Conservation (phyloP, 1,284 basidiomycete species). For the Cutaneotrichosporon daszewskae region DNA sequence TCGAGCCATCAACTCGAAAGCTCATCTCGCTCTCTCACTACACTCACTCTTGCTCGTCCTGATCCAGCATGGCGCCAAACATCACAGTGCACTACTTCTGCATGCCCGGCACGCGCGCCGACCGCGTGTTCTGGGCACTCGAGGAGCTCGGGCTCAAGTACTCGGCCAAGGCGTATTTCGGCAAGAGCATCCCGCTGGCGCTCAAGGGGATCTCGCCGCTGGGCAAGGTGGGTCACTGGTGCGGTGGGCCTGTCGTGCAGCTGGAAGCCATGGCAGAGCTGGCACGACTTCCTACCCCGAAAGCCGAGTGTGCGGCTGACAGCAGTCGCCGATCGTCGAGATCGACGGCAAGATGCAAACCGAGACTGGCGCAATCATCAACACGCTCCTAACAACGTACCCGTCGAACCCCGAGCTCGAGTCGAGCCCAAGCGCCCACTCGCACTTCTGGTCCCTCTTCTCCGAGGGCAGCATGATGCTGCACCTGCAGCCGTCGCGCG, state of each 20-base stretch:
- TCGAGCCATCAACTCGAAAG: too few species aligned
- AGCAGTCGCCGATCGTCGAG: constrained; percentile 25
- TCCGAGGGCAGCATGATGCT: constrained; percentile 9
- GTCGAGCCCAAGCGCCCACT: background rate
- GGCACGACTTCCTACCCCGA: too few species aligned
- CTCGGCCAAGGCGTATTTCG: background rate
- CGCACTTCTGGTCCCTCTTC: constrained; percentile 8
- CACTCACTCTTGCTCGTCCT: too few species aligned
- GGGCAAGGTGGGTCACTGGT: background rate
- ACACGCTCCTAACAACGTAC: constrained; percentile 18
- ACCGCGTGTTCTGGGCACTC: constrained; percentile 7
- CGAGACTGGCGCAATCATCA: constrained; percentile 34
- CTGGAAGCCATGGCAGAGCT: too few species aligned
- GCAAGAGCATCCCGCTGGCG: background rate
- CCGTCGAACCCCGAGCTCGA: background rate
- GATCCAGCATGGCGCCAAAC: background rate
- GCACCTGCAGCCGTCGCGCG: constrained; percentile 6
- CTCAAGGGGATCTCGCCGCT: constrained; percentile 1
- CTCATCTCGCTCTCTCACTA: too few species aligned
- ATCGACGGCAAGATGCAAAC: constrained; percentile 25
- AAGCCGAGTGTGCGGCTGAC: background rate
- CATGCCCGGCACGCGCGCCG: constrained; percentile 2
- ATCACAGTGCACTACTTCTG: constrained; percentile 7
- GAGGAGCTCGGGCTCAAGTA: constrained; percentile 10
- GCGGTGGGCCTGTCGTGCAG: too few species aligned